A percentile compares a stretch with the other conserved stretches of the same genome.
Conservation (phyloP, 2,329 filamentous ascomycete genomes). For the Fusarium tupiense region DNA sequence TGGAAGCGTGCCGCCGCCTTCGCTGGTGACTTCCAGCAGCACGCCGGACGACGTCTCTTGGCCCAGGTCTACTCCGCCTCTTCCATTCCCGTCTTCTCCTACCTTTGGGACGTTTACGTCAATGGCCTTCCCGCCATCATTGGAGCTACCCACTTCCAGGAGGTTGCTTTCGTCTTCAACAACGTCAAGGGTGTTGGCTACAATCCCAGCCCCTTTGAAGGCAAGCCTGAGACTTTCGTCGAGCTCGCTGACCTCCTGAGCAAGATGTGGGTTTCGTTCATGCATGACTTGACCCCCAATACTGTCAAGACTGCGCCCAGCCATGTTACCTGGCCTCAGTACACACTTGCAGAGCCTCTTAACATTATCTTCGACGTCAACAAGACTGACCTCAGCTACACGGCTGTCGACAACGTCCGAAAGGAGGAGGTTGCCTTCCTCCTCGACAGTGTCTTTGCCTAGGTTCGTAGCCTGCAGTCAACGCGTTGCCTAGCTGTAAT, state of each 20-base stretch:
- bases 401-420: conserved; percentile 58
- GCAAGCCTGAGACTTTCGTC: conserved; percentile 50
- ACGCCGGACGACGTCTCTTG: conserved; percentile 62
- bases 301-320: background rate
- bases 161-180: conserved; percentile 43
- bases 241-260: conserved; percentile 59
- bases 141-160: conserved; percentile 42
- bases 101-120: conserved; percentile 63
- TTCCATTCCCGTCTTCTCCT: conserved; percentile 56
- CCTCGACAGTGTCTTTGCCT: conserved; percentile 35
- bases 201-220: conserved; percentile 49
- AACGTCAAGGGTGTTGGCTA: conserved; percentile 59
- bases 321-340: conserved; percentile 53
- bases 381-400: conserved; percentile 50
- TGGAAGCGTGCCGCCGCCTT: conserved; percentile 65
- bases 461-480: background rate
- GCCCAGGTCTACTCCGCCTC: conserved; percentile 61
- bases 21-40: conserved; percentile 65
- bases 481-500: background rate
- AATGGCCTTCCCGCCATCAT: conserved; percentile 55
- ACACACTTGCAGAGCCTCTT: conserved; percentile 51
- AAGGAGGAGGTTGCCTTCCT: conserved; percentile 53
- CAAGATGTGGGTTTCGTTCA: conserved; percentile 61
- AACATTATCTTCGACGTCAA: conserved; percentile 63
- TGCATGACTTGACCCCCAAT: conserved; percentile 23